Evolutionary conservation across 2,329 filamentous ascomycete genomes (phyloP).

Genomic region (Pseudonectria foliicola): DNA sequence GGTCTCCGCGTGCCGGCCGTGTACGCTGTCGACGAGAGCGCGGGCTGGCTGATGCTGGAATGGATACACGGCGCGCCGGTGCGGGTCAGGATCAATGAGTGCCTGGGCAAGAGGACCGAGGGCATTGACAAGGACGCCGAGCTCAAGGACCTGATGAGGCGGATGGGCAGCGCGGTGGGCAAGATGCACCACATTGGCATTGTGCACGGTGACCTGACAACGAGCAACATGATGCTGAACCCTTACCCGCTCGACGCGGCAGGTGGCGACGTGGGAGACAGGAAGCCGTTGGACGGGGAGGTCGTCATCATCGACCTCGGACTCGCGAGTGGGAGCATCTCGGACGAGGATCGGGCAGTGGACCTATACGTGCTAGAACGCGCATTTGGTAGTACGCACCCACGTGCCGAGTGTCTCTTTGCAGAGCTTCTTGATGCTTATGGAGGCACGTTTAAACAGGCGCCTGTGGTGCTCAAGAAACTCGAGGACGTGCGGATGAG

Average conservation of each 20-base stretch:
- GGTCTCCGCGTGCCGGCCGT: slow-evolving; percentile 78
- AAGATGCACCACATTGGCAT: slow-evolving; percentile 76
- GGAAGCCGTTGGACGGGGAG: slow-evolving; percentile 52
- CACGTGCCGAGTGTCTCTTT: slow-evolving; percentile 72
- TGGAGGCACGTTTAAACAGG: slow-evolving; percentile 65
- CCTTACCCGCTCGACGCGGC: slow-evolving; percentile 15
- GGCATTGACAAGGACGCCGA: slow-evolving; percentile 37
- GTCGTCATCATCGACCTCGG: slow-evolving; percentile 94
- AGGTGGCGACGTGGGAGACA: slow-evolving; percentile 13
- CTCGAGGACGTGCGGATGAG: slow-evolving; percentile 90
- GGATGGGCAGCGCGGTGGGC: slow-evolving; percentile 66
- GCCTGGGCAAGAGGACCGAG: slow-evolving; percentile 46
- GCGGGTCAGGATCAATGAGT: slow-evolving; percentile 60
- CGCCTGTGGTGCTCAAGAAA: slow-evolving; percentile 65
- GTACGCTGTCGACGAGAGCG: slow-evolving; percentile 56
- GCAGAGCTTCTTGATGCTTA: slow-evolving; percentile 69
- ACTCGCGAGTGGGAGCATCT: slow-evolving; percentile 69
- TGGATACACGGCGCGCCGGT: slow-evolving; percentile 74
- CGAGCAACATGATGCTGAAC: slow-evolving; percentile 87
- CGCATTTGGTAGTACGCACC: slow-evolving; percentile 92
- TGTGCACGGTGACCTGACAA: slow-evolving; percentile 92
- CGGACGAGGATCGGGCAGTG: slow-evolving; percentile 90
- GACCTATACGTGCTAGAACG: slow-evolving; percentile 94
- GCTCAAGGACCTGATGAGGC: slow-evolving; percentile 57
- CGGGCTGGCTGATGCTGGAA: slow-evolving; percentile 75